Evolutionary conservation across 345 rosid genomes (phyloP), one percentile per base, ranked within the genome.

Genomic region (Gossypium turneri): DNA sequence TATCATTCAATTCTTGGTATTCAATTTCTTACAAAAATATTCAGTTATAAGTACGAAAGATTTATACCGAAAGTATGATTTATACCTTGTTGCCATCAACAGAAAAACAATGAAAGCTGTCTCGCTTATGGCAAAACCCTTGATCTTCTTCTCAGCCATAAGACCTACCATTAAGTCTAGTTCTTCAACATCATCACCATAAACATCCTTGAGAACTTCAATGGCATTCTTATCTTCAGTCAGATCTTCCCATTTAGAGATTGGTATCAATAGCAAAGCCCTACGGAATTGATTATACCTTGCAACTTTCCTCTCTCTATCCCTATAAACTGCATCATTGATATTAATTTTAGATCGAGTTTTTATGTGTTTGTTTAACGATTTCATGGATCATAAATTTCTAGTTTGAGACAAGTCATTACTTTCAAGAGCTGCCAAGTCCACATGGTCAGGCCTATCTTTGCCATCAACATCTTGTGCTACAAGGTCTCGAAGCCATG

Each of bases 41-140:
- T 53, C 22, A 2, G 7, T 16, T 51, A 15, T 15, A 7, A 53
- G 20, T 53, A n/a, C 10, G 41, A 34, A 34, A 34, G 2, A 17
- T 53, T 4, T n/a, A 53, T 82, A 85, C 90, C 92, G n/a, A n/a
- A 34, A 34, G 41, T 34, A 53, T 7, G 2, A 17, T 53, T 4
- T n/a, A 53, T 82, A 85, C 90, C 92, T 89, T 15, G 83, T 5
- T 25, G 91, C 91, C 91, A 89, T 86, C 19, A 85, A 0, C 22
- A 87, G 58, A 75, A 87, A 87, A 43, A 86, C 77, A 51, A 81
- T 12, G 6, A 89, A 89, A 1, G 91, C 90, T 12, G 94, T 87
- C 75, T 89, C 91, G 52, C 91, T 87, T 0, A 87, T 89, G 57
- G 94, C 91, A 58, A 89, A 89, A 0, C 91, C 93, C 67, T 79